Evolutionary conservation across 176 grass and related monocot species (phyloP).

Genomic region (Oryza coarctata): DNA sequence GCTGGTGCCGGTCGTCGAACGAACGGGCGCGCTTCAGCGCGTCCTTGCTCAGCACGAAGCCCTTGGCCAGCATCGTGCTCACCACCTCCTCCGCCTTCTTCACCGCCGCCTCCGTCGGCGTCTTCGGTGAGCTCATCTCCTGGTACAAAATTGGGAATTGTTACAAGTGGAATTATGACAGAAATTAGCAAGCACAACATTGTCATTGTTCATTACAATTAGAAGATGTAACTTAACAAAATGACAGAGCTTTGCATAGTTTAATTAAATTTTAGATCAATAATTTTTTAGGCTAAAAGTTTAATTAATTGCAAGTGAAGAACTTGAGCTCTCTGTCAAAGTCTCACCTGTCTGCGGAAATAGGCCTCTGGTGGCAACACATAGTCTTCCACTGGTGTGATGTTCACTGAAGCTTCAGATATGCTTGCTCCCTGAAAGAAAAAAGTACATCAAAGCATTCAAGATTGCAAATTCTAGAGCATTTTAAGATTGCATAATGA

Average conservation of each 20-base stretch:
- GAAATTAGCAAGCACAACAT: neutral
- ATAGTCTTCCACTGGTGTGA: conserved; percentile 47
- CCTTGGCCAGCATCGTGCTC: conserved; percentile 43
- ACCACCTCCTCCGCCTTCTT: conserved; percentile 52
- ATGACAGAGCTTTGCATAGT: neutral
- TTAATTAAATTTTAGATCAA: too few relatives aligned
- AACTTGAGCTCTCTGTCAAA: neutral
- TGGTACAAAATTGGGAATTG: neutral
- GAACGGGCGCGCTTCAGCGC: conserved; percentile 36
- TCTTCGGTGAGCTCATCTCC: neutral
- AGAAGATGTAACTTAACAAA: too few relatives aligned
- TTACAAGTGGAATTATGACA: too few relatives aligned
- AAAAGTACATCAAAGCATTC: neutral
- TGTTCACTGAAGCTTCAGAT: conserved; percentile 37
- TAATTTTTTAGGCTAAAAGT: too few relatives aligned
- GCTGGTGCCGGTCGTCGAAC: conserved; percentile 43
- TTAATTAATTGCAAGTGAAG: neutral
- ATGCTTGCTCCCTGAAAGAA: conserved; percentile 47
- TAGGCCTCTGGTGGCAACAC: conserved; percentile 50
- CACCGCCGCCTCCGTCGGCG: conserved; percentile 10
- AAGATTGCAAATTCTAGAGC: neutral
- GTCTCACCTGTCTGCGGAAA: neutral
- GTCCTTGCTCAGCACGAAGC: conserved; percentile 54
- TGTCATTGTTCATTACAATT: neutral
- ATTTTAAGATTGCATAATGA: neutral